Evolutionary conservation across 805 yeast species (phyloP).

Genomic region (Saccharomyces paradoxus): DNA sequence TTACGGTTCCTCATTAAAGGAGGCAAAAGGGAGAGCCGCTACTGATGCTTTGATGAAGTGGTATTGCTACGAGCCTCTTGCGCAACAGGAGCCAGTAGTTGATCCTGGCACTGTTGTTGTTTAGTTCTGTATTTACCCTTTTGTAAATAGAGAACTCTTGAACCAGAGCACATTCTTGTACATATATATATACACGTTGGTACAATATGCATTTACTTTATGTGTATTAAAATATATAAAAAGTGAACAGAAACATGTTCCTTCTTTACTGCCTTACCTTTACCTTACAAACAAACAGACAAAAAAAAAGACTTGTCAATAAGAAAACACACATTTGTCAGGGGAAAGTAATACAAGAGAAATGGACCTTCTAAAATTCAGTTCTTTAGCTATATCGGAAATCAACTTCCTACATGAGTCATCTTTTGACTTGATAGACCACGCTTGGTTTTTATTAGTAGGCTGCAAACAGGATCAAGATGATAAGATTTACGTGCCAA

Average conservation of each 20-base stretch:
- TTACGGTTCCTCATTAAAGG: slow-evolving; percentile 80
- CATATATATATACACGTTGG: slow-evolving; percentile 6
- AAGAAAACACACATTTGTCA: not conserved
- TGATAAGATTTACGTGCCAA: not conserved
- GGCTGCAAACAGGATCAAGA: not conserved
- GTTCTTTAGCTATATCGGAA: slow-evolving; percentile 8
- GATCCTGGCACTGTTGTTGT: slow-evolving; percentile 41
- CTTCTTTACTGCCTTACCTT: not conserved
- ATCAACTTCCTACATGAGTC: slow-evolving; percentile 9
- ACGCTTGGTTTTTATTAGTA: not conserved
- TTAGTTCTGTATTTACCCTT: slow-evolving; percentile 10
- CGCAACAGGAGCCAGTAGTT: slow-evolving; percentile 41
- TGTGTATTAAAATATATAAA: not conserved
- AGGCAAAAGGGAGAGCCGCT: slow-evolving; percentile 87
- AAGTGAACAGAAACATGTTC: not conserved
- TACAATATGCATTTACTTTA: not conserved
- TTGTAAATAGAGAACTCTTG: not conserved
- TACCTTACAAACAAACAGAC: not conserved
- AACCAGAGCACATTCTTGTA: slow-evolving; percentile 3
- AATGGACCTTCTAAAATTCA: slow-evolving; percentile 2
- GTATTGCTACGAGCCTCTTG: slow-evolving; percentile 79
- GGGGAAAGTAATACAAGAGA: not conserved
- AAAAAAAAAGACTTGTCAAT: not conserved
- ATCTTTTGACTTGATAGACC: not conserved
- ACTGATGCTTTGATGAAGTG: slow-evolving; percentile 85